Percentiles rank a stretch among this genome's conserved stretches.
Conservation (phyloP, 805 yeast species). For the Cyberlindnera mrakii region DNA sequence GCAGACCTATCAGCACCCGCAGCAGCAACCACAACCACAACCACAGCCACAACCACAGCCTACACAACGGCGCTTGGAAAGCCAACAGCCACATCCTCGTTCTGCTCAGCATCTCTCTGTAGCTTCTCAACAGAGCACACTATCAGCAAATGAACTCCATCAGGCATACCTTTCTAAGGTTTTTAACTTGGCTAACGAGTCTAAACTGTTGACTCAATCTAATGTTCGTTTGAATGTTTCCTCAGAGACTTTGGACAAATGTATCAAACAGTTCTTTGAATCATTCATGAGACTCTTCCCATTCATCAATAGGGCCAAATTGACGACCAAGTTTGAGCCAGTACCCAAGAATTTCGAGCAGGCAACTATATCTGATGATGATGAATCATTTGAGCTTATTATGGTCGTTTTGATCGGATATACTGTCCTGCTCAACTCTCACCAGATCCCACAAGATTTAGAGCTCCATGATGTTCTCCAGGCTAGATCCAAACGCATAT, state of each 20-base stretch:
- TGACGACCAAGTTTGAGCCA: slow-evolving; percentile 26
- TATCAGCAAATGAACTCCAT: slow-evolving; percentile 4
- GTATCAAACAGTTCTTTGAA: slow-evolving; percentile 38
- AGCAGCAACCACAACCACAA: slow-evolving; percentile 2
- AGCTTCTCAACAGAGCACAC: background rate
- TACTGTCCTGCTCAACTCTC: slow-evolving; percentile 39
- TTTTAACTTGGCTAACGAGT: background rate
- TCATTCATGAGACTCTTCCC: slow-evolving; percentile 6
- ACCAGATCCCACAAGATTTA: slow-evolving; percentile 29
- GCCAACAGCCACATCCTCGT: background rate
- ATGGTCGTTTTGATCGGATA: slow-evolving; percentile 53
- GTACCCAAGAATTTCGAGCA: background rate
- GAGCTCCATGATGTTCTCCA: slow-evolving; percentile 36
- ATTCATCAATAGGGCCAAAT: slow-evolving; percentile 7
- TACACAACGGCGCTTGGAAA: background rate
- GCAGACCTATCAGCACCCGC: slow-evolving; percentile 1
- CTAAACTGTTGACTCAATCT: slow-evolving; percentile 1
- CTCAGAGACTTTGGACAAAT: slow-evolving; percentile 12
- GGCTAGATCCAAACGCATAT: slow-evolving; percentile 25
- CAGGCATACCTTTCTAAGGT: slow-evolving; percentile 5
- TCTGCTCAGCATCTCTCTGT: background rate
- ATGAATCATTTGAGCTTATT: slow-evolving; percentile 40
- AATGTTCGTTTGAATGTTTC: background rate
- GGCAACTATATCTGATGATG: background rate
- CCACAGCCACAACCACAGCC: background rate